Base-by-base conservation (phyloP, 805 yeast species). In the Groenewaldozyma salmanticensis region DNA sequence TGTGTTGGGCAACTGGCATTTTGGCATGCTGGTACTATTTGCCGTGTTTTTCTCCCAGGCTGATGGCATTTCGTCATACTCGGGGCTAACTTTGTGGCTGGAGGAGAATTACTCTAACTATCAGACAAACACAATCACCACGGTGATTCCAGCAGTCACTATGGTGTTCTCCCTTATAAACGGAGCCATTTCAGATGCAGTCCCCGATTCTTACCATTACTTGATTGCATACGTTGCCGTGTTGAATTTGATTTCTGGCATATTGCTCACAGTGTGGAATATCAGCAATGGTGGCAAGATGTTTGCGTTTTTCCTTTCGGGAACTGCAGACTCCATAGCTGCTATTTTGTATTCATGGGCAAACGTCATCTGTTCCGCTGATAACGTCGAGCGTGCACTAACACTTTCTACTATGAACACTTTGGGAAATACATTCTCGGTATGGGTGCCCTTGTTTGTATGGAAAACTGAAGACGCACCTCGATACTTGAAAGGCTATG, bases 1-100 rank as follows among this genome's bases (percentile, higher is more conserved):
- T 16, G 70, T 77, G 17, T 59, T 78, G 35, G 55, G 67, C 4
- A 64, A 72, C 29, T 77, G 83, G 81, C 76, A 77, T 49, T 45
- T 81, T 44, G 78, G 77, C 58, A 67, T 77, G 2, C 55, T 79
- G 21, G 58, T 72, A 9, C 58, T 75, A 7, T 73, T 74, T 62
- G 73, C 75, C 49, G 66, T 76, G 27, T 66, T 77, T 51, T 74
- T 79, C 40, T 76, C 37, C 4, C 35, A 38, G 17, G 37, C 35
- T 15, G 37, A 32, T 20, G 37, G 37, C 6, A 32, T 31, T 19
- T 31, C 41, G n/a, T 38, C 41, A 13, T 19, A 32, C 27, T 31
- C 41, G 7, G 35, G 37, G 6, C 22, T 38, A 16, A 37, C 40
- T 13, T 35, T 38, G 11, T 38, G 41, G 41, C 41, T 38, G 20